These are phyloP conservation scores for Fusarium multiceps DNA, from an alignment of 2,329 filamentous ascomycete species.

Conservation along the genomic window DNA sequence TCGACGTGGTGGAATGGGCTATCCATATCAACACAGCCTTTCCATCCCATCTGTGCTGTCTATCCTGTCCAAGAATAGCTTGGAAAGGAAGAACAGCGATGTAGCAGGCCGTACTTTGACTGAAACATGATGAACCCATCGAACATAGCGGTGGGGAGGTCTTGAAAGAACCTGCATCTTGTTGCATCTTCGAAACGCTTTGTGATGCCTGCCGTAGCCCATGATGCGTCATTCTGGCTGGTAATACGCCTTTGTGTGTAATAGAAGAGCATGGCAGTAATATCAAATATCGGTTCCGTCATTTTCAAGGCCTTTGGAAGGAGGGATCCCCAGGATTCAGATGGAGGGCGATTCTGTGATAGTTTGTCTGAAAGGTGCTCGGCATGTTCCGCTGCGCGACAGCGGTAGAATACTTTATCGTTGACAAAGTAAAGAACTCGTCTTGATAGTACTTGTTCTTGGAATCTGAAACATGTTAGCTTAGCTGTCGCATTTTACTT, in stretches of 20 bases:
- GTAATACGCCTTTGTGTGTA: slow-evolving; percentile 6
- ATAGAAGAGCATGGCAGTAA: not conserved
- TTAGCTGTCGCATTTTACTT: not conserved
- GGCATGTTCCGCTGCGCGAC: not conserved
- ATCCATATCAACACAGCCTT: not conserved
- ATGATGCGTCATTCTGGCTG: slow-evolving; percentile 1
- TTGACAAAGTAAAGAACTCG: slow-evolving; percentile 11
- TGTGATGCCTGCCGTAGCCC: slow-evolving; percentile 11
- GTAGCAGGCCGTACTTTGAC: accelerated
- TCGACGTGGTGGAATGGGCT: not conserved
- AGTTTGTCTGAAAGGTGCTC: slow-evolving; percentile 1
- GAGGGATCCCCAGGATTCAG: not conserved
- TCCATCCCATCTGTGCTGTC: not conserved
- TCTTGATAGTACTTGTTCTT: slow-evolving; percentile 12
- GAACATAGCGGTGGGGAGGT: not conserved
- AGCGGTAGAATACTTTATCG: slow-evolving; percentile 14
- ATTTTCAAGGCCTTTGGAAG: not conserved
- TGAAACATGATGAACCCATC: slow-evolving; percentile 4
- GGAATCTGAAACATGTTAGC: slow-evolving; percentile 1
- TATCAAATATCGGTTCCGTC: not conserved
- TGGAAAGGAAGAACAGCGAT: slow-evolving; percentile 14
- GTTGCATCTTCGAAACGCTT: not conserved
- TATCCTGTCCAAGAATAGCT: slow-evolving; percentile 30
- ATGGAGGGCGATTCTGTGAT: not conserved
- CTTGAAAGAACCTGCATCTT: slow-evolving; percentile 8